Conservation (phyloP, 1,139 yeast genomes). For the Pichia norvegensis region DNA sequence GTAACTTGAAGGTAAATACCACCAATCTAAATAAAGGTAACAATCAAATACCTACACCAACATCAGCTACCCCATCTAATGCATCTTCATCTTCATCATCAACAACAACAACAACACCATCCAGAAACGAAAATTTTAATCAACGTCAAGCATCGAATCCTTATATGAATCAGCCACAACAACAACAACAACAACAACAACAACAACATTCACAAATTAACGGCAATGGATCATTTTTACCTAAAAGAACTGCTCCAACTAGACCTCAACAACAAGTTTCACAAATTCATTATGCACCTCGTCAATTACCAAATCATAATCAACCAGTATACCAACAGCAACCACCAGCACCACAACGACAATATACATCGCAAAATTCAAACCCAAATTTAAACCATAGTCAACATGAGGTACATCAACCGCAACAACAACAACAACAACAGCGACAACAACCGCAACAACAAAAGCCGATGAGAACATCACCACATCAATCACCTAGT, state of each 20-base stretch:
- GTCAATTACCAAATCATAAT: not conserved
- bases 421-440: not conserved
- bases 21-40: not conserved
- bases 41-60: not conserved
- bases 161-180: conserved; percentile 4
- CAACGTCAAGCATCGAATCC: conserved; percentile 1
- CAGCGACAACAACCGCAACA: conserved; percentile 1
- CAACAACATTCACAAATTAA: not conserved
- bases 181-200: not conserved
- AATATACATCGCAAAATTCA: not conserved
- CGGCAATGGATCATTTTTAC: not conserved
- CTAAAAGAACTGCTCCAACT: conserved; percentile 5
- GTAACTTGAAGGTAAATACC: conserved; percentile 6
- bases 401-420: not conserved
- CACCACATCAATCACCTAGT: not conserved
- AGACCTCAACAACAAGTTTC: not conserved
- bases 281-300: not conserved
- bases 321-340: conserved; percentile 8
- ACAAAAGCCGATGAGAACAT: conserved; percentile 7
- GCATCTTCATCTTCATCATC: conserved; percentile 17
- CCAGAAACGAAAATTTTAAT: conserved; percentile 25
- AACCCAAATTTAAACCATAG: conserved; percentile 1
- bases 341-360: conserved; percentile 14
- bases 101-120: conserved; percentile 34
- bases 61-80: conserved; percentile 3